phyloP scores from a whole-genome alignment of 2,329 filamentous ascomycete species.

The Dothistroma pini region DNA sequence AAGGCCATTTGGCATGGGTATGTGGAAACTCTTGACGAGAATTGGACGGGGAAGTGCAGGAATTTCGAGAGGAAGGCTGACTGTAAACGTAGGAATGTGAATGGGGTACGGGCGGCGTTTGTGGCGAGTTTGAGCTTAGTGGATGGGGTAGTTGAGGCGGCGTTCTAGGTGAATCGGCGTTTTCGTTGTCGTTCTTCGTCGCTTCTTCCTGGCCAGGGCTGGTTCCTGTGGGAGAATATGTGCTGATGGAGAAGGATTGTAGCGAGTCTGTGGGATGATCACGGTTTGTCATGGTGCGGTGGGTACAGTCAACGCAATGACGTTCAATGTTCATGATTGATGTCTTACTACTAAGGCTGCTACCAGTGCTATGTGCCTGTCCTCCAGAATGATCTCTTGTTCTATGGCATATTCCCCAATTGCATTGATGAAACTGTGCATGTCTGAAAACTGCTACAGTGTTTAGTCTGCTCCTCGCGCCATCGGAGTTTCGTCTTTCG shows the following conservation, averaged over 20 bases:
- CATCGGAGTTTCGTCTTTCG: not conserved
- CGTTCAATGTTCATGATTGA: not conserved
- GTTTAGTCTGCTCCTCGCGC: not conserved
- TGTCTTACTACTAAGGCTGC: no score
- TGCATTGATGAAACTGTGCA: not conserved
- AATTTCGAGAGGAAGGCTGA: constrained; percentile 12
- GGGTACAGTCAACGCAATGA: not conserved
- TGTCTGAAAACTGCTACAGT: not conserved
- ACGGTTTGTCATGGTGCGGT: no score
- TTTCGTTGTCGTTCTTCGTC: not conserved
- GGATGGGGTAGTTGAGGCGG: constrained; percentile 11
- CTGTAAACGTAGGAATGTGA: constrained; percentile 9
- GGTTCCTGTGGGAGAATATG: not conserved
- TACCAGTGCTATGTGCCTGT: no score
- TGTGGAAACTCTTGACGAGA: not conserved
- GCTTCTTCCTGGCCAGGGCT: not conserved
- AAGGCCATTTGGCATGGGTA: constrained; percentile 34
- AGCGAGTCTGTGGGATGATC: no score
- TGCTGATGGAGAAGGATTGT: not conserved
- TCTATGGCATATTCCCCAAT: no score
- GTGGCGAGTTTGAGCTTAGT: constrained; percentile 11
- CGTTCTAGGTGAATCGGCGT: not conserved
- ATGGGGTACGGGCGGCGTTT: constrained; percentile 13
- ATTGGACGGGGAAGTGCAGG: not conserved
- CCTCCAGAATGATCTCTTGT: no score